Evolutionary conservation across 2,329 filamentous ascomycete genomes (phyloP).

Genomic region (Fusarium pseudoanthophilum): DNA sequence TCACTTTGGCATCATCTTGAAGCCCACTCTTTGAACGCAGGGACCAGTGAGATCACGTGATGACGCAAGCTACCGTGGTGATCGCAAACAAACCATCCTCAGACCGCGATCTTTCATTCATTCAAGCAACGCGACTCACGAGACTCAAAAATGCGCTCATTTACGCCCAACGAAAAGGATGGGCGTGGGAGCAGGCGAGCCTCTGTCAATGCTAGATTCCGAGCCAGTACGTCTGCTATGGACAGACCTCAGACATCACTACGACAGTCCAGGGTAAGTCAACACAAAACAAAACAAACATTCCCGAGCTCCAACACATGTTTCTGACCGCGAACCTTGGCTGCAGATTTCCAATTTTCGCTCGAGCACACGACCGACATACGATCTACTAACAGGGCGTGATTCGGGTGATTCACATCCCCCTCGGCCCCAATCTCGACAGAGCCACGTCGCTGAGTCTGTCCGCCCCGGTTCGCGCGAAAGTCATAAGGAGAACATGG

Average conservation of each 20-base stretch:
- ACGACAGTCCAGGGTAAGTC: conserved; percentile 54
- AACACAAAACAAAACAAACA: conserved; percentile 42
- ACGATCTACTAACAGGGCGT: conserved; percentile 66
- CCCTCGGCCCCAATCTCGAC: conserved; percentile 54
- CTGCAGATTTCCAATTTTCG: conserved; percentile 60
- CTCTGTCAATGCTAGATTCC: conserved; percentile 48
- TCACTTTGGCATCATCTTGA: neutral
- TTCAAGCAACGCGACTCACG: neutral
- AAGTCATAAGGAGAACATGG: conserved; percentile 69
- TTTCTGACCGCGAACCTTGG: conserved; percentile 17
- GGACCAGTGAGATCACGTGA: conserved; percentile 34
- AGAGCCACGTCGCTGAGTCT: conserved; percentile 54
- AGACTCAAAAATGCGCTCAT: conserved; percentile 48
- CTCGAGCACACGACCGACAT: conserved; percentile 63
- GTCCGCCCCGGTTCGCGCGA: conserved; percentile 63
- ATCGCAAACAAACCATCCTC: conserved; percentile 22
- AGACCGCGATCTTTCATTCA: conserved; percentile 18
- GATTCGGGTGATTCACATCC: conserved; percentile 55
- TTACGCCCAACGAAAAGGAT: conserved; percentile 49
- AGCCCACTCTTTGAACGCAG: neutral
- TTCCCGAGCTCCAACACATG: neutral
- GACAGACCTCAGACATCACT: conserved; percentile 51
- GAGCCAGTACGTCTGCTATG: conserved; percentile 51
- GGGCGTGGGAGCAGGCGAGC: conserved; percentile 45
- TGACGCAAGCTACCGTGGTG: conserved; percentile 35